phyloP scores from a whole-genome alignment of 2,329 filamentous ascomycete genomes.

The Cytospora piceicola region DNA sequence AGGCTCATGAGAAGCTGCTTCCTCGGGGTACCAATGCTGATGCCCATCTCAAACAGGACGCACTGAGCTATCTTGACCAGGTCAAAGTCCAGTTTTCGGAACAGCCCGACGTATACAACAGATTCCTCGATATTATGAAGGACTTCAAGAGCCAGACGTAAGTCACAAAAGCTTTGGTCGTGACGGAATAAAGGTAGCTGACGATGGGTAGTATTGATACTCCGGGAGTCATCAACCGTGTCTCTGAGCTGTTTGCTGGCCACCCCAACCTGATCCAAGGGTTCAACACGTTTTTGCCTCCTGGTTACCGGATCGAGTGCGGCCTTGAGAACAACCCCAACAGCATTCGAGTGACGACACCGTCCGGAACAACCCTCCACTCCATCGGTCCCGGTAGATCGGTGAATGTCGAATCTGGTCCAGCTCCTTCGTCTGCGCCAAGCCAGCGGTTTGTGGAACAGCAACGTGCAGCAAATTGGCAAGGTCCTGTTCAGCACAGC shows the following conservation, averaged over 20 bases:
- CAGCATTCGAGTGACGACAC: constrained; percentile 93
- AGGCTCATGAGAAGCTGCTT: constrained; percentile 19
- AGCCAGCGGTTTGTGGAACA: constrained; percentile 53
- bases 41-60: constrained; percentile 52
- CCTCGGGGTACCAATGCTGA: constrained; percentile 34
- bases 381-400: constrained; percentile 68
- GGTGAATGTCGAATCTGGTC: constrained; percentile 48
- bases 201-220: constrained; percentile 77
- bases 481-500: constrained; percentile 58
- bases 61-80: constrained; percentile 94
- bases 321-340: constrained; percentile 93
- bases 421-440: constrained; percentile 42
- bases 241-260: constrained; percentile 93
- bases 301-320: constrained; percentile 95
- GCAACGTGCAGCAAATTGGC: constrained; percentile 56
- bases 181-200: constrained; percentile 24
- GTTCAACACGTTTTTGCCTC: constrained; percentile 96
- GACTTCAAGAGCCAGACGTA: constrained; percentile 98
- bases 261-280: constrained; percentile 95
- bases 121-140: constrained; percentile 98
- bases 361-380: constrained; percentile 94
- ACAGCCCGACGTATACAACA: constrained; percentile 95
- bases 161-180: constrained; percentile 42
- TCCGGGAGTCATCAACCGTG: constrained; percentile 93
- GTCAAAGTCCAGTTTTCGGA: constrained; percentile 98